Percentiles rank a stretch among this genome's conserved stretches.
Evolutionary conservation across 192 early-diverging fungal species (phyloP).

Genomic region (Geranomyces variabilis): DNA sequence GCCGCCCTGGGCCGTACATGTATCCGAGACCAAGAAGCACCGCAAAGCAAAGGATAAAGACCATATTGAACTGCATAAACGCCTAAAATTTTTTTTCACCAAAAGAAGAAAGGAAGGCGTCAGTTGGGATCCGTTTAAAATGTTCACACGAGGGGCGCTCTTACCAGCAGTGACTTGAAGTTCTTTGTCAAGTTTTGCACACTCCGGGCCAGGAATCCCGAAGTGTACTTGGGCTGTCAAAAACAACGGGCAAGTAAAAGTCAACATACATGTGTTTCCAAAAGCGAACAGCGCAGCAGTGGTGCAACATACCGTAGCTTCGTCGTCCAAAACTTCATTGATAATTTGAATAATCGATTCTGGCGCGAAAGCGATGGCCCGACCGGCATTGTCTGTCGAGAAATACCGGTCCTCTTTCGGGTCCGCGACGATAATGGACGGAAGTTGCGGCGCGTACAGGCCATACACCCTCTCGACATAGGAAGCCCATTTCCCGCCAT

Average conservation of each 20-base stretch:
- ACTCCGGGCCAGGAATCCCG: slow-evolving; percentile 8
- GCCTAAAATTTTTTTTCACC: not conserved
- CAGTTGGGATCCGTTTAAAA: not conserved
- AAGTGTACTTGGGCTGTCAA: slow-evolving; percentile 12
- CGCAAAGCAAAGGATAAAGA: slow-evolving; percentile 5
- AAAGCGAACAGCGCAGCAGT: not conserved
- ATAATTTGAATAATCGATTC: slow-evolving; percentile 21
- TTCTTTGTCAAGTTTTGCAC: not conserved
- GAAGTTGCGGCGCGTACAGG: slow-evolving; percentile 26
- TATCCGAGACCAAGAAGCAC: not conserved
- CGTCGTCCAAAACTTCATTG: slow-evolving; percentile 33
- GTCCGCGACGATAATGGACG: slow-evolving; percentile 44
- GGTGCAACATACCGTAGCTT: slow-evolving; percentile 21
- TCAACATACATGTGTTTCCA: not conserved
- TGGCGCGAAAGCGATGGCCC: slow-evolving; percentile 8
- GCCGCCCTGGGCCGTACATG: slow-evolving; percentile 17
- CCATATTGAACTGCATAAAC: not conserved
- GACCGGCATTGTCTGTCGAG: slow-evolving; percentile 30
- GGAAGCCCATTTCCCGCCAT: slow-evolving; percentile 36
- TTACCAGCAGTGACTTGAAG: not conserved
- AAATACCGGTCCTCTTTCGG: slow-evolving; percentile 49
- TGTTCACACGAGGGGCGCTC: not conserved
- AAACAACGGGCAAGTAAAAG: not conserved
- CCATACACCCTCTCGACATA: slow-evolving; percentile 55
- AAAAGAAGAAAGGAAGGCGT: not conserved